Base-by-base conservation (phyloP, 2,329 filamentous ascomycete species). In the Paecilomyces variotii region DNA sequence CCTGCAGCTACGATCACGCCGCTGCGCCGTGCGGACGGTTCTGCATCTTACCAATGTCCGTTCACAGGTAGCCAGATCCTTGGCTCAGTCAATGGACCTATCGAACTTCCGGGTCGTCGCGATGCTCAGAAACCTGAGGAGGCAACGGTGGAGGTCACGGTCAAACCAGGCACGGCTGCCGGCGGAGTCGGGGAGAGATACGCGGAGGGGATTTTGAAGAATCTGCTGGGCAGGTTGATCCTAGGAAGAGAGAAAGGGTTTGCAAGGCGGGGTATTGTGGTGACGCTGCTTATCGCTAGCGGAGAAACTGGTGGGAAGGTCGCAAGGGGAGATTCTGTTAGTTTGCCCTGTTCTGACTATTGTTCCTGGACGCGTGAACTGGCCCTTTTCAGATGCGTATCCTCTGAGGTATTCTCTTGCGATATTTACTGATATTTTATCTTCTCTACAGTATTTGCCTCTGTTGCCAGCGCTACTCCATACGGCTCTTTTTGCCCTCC, bases 101-200 rank as follows among this genome's bases (percentile, higher is more conserved):
- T 97, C 65, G 94, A 99, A 78, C 90, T 93, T 14, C 86, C 74
- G 12, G 74, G 87, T 66, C 85, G 92, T 68, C 86, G 90, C 67
- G 93, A 99, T 71, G 69, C 74, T 26, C 91, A 97, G 73, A 85
- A 94, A 64, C 89, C 94, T 6, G 92, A 96, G 74, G 91, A 97
- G 78, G 91, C 93, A 28, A 85, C 88, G 55, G 81, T 99, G 64
- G 94, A 97, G 75, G 90, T 99, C 59, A 86, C 93, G 71, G 84
- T 99, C 63, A 86, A 94, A 72, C 93, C 93, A 54, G 87, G 89
- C 35, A 86, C 88, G 63, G 92, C 92, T 14, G 87, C 94, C 53
- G 91, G 89, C 79, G 88, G 91, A 87, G 88, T 88, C 19, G 83
- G 87, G 62, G 89, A 92, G 74, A 84, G 91, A 66, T 90, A 96